A percentile compares a stretch with the other conserved stretches of the same genome.
phyloP scores from a whole-genome alignment of 345 rosid species.

The Linum tenue region DNA sequence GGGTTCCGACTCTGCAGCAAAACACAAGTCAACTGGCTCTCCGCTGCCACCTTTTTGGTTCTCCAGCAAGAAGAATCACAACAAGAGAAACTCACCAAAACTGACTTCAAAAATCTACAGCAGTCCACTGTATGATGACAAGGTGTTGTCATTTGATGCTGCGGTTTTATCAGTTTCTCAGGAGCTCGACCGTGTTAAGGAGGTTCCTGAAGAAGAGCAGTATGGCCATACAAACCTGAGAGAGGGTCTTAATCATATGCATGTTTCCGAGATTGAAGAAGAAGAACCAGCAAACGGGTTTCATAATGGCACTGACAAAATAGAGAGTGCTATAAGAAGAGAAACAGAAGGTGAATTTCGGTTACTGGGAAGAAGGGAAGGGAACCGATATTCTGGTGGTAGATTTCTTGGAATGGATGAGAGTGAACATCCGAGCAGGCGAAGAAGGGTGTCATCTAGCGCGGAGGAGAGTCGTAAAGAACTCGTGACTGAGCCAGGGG shows the following conservation, averaged over 20 bases:
- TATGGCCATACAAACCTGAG: slow-evolving; percentile 17
- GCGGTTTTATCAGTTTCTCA: slow-evolving; percentile 87
- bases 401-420: slow-evolving; percentile 70
- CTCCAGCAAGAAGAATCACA: slow-evolving; percentile 47
- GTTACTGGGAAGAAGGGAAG: slow-evolving; percentile 80
- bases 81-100: slow-evolving; percentile 53
- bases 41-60: slow-evolving; percentile 67
- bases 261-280: slow-evolving; percentile 63
- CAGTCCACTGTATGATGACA: slow-evolving; percentile 61
- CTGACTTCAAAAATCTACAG: slow-evolving; percentile 51
- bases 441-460: slow-evolving; percentile 85
- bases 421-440: slow-evolving; percentile 64
- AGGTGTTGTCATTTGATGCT: slow-evolving; percentile 80
- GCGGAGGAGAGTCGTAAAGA: slow-evolving; percentile 61
- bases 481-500: slow-evolving; percentile 44
- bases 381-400: slow-evolving; percentile 56
- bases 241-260: slow-evolving; percentile 17
- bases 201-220: slow-evolving; percentile 45
- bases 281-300: slow-evolving; percentile 66
- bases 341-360: slow-evolving; percentile 99
- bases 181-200: slow-evolving; percentile 49
- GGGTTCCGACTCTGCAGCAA: slow-evolving; percentile 56
- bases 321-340: slow-evolving; percentile 95
- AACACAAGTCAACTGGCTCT: slow-evolving; percentile 42
- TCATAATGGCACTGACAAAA: slow-evolving; percentile 39